Evolutionary conservation across 306 rosid genomes (phyloP).

Genomic region (Herpetospermum pedunculosum): DNA sequence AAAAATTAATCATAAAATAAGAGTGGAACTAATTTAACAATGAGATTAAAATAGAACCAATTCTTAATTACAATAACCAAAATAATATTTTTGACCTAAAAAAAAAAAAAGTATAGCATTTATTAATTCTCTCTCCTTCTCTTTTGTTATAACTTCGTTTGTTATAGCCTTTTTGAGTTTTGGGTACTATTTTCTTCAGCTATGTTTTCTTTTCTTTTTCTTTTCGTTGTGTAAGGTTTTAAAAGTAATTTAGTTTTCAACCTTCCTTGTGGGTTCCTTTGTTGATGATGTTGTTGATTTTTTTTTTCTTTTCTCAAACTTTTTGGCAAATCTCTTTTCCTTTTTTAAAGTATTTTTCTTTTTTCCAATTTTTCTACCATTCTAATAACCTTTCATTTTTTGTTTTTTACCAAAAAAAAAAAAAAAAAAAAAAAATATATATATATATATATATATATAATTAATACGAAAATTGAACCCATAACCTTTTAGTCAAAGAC

Average conservation of each 20-base stretch:
- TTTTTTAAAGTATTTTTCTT: background rate
- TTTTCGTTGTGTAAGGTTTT: background rate
- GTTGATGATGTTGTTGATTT: background rate
- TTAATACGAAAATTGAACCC: too few species aligned
- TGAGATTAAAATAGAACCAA: too few species aligned
- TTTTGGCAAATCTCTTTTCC: background rate
- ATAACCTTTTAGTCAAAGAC: too few species aligned
- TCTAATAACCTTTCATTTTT: background rate
- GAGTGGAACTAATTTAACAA: too few species aligned
- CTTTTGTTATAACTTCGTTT: background rate
- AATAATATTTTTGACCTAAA: too few species aligned
- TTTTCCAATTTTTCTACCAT: background rate
- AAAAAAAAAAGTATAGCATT: too few species aligned
- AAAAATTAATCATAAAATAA: too few species aligned
- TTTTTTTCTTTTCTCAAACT: background rate
- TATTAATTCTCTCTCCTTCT: background rate
- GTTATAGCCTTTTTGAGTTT: background rate
- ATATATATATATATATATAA: too few species aligned
- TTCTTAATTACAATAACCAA: too few species aligned
- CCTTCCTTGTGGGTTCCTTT: background rate
- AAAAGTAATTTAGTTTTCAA: background rate
- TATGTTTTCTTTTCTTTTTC: background rate
- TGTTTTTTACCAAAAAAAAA: too few species aligned
- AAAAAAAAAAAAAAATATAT: too few species aligned
- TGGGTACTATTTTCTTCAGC: background rate